Evolutionary conservation across 2,329 filamentous ascomycete species (phyloP).

Genomic region (Alternaria metachromatica): DNA sequence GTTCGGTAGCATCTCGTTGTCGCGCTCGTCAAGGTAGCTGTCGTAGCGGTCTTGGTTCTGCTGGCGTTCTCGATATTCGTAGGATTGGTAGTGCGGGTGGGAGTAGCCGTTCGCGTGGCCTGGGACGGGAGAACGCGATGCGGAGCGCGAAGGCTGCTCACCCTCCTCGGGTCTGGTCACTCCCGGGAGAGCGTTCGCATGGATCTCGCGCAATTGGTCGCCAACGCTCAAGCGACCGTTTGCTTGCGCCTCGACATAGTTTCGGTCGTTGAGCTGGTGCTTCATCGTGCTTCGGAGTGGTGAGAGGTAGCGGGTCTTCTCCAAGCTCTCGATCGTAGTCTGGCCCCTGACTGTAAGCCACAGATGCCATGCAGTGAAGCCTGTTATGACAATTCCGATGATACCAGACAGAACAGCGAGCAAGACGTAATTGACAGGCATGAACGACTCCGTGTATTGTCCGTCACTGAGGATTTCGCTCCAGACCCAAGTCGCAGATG

Average conservation of each 20-base stretch:
- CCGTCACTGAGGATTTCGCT: constrained; percentile 75
- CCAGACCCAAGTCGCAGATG: constrained; percentile 83
- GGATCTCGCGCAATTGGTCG: constrained; percentile 79
- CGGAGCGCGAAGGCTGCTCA: constrained; percentile 61
- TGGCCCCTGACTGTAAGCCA: constrained; percentile 78
- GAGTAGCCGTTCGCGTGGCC: constrained; percentile 48
- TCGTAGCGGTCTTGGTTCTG: constrained; percentile 73
- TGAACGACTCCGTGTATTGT: constrained; percentile 74
- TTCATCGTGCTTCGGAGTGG: constrained; percentile 76
- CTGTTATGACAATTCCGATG: constrained; percentile 85
- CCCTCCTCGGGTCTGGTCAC: constrained; percentile 83
- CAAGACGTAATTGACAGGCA: constrained; percentile 91
- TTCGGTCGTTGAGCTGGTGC: constrained; percentile 60
- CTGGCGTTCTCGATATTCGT: constrained; percentile 65
- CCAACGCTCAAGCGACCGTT: constrained; percentile 54
- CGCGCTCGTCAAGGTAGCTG: constrained; percentile 86
- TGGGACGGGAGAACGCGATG: constrained; percentile 47
- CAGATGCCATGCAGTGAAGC: constrained; percentile 93
- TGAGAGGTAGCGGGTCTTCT: constrained; percentile 92
- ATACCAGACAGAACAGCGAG: constrained; percentile 87
- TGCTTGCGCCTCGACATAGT: constrained; percentile 54
- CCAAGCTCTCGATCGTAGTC: constrained; percentile 95
- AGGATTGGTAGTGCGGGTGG: constrained; percentile 51
- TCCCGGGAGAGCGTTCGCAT: constrained; percentile 81
- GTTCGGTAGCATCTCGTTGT: constrained; percentile 85